Base-by-base conservation (phyloP, 129 eudicot species). In the Heracleum sosnowskyi region DNA sequence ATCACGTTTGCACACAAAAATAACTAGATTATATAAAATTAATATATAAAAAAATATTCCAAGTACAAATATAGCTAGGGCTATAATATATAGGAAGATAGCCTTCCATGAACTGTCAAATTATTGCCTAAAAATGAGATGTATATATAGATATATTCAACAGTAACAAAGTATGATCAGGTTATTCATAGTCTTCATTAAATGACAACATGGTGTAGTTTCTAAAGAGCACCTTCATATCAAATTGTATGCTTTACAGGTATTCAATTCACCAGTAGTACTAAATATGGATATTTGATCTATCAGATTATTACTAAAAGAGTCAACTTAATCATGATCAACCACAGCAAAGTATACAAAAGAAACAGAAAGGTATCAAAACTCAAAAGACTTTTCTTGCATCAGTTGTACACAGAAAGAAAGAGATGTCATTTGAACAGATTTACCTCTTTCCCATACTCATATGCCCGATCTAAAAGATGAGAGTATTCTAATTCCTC, bases 401-500 rank as follows among this genome's bases (percentile, higher is more conserved):
- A 72, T n/a, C 47, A 72, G 11, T 39, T 26, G 31, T 24, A 40
- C 20, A 24, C 75, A 69, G 55, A 22, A 70, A 10, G 17, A 40
- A 40, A 26, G 16, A n/a, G 35, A 72, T 41, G 35, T 5, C 16
- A 41, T n/a, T 57, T 33, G 29, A 20, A 55, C 35, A 33, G 85
- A 73, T 76, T 20, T 84, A 92, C 97, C 89, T 82, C 80, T 89
- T 90, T 90, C 16, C 98, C 98, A 73, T 84, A 87, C 76, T 88
- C 86, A 86, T 94, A 91, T 55, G 98, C 98, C 36, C 77, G 89
- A 80, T 94, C 98, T 80, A 94, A 78, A 81, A 94, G 98, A 79
- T 89, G 80, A 36, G 98, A 94, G 77, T 94, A 94, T 83, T 94
- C 98, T 60, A 93, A 74, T 75, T 93, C 98, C 78, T 93, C 98